These are phyloP conservation scores for Vicia villosa DNA, from an alignment of 306 rosid species.

Conservation along the genomic window DNA sequence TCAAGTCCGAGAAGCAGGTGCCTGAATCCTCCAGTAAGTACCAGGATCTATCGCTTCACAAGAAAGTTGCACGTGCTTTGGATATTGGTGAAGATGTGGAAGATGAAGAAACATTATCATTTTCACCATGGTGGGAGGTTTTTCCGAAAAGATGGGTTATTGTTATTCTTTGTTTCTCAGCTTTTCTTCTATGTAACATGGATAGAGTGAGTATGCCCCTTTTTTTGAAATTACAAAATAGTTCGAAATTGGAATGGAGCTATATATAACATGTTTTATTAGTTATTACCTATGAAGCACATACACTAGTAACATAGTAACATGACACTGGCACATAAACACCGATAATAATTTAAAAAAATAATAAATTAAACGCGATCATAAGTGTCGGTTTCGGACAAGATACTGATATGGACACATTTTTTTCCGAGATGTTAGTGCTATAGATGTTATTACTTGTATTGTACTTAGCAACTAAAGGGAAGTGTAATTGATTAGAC, in stretches of 20 bases:
- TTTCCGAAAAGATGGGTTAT: constrained; percentile 95
- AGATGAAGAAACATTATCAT: background rate
- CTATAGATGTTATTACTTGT: background rate
- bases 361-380: no score
- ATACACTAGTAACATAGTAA: no score
- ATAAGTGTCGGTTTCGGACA: no score
- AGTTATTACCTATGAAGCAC: no score
- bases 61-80: constrained; percentile 41
- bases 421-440: no score
- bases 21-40: constrained; percentile 46
- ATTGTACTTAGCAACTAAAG: background rate
- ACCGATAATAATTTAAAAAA: no score
- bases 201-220: constrained; percentile 64
- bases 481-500: constrained; percentile 1
- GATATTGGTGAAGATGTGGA: constrained; percentile 37
- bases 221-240: no score
- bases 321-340: no score
- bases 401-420: no score
- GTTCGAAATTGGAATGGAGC: background rate
- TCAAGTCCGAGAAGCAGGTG: constrained; percentile 60
- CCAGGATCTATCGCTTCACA: constrained; percentile 31
- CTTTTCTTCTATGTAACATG: constrained; percentile 97
- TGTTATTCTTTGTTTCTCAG: constrained; percentile 83
- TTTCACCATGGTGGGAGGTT: constrained; percentile 59
- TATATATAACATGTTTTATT: background rate